Evolutionary conservation across 441 rosid genomes (phyloP).

Genomic region (Erodium chrysanthum): DNA sequence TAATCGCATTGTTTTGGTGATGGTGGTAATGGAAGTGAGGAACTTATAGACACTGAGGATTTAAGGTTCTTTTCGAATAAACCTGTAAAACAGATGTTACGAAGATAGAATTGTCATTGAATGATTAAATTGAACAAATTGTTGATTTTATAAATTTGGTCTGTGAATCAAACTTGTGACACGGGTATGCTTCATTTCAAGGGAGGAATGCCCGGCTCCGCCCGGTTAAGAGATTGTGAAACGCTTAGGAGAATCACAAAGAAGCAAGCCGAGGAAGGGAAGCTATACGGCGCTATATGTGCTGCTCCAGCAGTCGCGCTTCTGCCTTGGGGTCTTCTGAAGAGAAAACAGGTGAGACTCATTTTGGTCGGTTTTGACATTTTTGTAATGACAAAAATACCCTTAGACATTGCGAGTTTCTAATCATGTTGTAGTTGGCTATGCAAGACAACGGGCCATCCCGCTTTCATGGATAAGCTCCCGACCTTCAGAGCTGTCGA

Average conservation of each 20-base stretch:
- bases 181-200: conserved; percentile 19
- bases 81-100: too few species aligned
- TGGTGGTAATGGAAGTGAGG: too few species aligned
- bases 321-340: conserved; percentile 90
- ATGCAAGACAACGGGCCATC: conserved; percentile 83
- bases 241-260: conserved; percentile 49
- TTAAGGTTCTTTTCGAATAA: too few species aligned
- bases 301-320: conserved; percentile 90
- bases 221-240: conserved; percentile 65
- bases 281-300: conserved; percentile 79
- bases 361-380: conserved; percentile 6
- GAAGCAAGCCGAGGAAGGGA: conserved; percentile 64
- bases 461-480: conserved; percentile 72
- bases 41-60: too few species aligned
- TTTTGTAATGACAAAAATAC: too few species aligned
- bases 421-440: conserved; percentile 42
- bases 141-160: not conserved
- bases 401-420: conserved; percentile 4
- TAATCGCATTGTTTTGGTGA: too few species aligned
- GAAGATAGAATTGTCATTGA: too few species aligned
- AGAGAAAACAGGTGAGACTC: conserved; percentile 46
- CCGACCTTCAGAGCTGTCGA: conserved; percentile 90
- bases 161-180: not conserved
- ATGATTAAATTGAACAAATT: too few species aligned
- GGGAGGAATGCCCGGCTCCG: conserved; percentile 99